phyloP scores from a whole-genome alignment of 2,329 filamentous ascomycete species.

The Aureobasidium musti region DNA sequence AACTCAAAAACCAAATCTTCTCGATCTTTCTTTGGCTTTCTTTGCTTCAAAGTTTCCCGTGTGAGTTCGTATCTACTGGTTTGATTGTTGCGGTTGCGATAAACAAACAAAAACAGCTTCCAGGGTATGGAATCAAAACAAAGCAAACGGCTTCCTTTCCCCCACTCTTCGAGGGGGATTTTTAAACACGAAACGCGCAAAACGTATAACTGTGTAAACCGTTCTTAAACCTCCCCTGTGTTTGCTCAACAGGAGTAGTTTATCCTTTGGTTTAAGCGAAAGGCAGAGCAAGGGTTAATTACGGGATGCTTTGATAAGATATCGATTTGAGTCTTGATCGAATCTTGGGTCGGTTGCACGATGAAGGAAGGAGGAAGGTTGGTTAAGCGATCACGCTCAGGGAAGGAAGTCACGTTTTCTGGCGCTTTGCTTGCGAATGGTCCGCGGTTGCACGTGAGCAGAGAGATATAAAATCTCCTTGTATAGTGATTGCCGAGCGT shows the following conservation, averaged over 20 bases:
- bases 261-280: background rate
- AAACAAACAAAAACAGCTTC: background rate
- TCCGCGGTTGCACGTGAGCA: background rate
- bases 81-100: background rate
- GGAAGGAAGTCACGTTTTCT: background rate
- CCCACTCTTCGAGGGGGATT: background rate
- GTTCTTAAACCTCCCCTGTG: background rate
- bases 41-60: background rate
- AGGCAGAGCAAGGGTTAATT: background rate
- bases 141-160: background rate
- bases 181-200: constrained; percentile 22
- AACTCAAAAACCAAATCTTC: background rate
- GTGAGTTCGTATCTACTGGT: background rate
- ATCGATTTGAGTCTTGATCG: background rate
- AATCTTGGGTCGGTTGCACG: background rate
- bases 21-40: background rate
- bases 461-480: too few relatives aligned
- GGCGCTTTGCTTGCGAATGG: background rate
- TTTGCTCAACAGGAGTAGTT: constrained; percentile 16
- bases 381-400: background rate
- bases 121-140: background rate
- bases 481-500: background rate
- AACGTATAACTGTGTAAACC: constrained; percentile 8
- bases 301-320: background rate
- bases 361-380: too few relatives aligned